Base-by-base conservation (phyloP, 768 basidiomycete genomes). In the Phylloporus sp. region DNA sequence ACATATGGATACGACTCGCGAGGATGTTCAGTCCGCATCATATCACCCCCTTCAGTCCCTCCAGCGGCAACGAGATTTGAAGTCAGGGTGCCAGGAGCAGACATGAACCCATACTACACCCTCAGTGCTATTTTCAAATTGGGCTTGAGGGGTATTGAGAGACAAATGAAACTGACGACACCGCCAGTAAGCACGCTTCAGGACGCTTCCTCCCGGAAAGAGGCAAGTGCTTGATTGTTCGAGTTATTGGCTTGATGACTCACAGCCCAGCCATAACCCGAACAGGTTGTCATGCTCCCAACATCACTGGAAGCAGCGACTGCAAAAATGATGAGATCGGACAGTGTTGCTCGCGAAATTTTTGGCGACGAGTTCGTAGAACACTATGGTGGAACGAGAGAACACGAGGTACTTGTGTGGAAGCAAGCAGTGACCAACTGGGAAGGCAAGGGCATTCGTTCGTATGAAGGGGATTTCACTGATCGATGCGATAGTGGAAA, bases 1-100 rank as follows among this genome's bases (percentile, higher is more conserved):
- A 94, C 93, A 4, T 97, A 93, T 64, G 95, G 94, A 9, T 97
- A 94, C 63, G 96, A 99, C 67, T 92, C 90, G 18, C 88, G 96
- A 28, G 85, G 84, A 0, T 92, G 93, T 10, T 91, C 90, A 9
- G 79, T 98, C 39, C 83, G 96, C 35, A 87, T 99, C 54, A 84
- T 99, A 58, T 84, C 87, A 0, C 93, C 95, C 3, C 96, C 96
- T 1, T 84, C 87, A 6, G 86, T 84, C n/a, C 78, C 86, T 3
- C 76, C 78, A 9, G 65, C 80, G 4, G 90, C 88, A 3, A 97
- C 96, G 2, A 77, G 96, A 39, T 79, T 99, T 58, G 96, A 99
- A 71, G 71, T 99, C 13, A 85, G 96, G 44, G 81, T 98, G 15
- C 94, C 96, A 2, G 96, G 96, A 21, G 96, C 96, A 31, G 96